Conservation (phyloP, 768 basidiomycete genomes). For the Ramaria sp. region DNA sequence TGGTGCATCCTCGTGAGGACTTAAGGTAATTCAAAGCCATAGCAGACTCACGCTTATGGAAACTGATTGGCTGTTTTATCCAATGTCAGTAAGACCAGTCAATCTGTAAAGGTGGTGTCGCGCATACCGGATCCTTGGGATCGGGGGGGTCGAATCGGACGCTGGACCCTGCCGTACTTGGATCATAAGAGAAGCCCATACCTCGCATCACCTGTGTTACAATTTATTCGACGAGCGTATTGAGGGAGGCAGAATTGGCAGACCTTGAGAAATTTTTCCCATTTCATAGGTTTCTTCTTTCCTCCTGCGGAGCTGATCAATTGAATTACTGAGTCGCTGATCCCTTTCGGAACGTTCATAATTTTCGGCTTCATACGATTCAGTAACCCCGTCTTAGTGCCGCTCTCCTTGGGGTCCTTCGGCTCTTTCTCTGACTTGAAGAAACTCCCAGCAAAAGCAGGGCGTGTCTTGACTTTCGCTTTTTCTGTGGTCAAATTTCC, state of each 20-base stretch:
- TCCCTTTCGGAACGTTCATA: conserved; percentile 22
- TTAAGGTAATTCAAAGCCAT: background rate
- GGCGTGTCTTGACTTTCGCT: conserved; percentile 60
- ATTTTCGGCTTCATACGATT: conserved; percentile 3
- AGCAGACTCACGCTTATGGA: conserved; percentile 55
- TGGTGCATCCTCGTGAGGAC: conserved; percentile 18
- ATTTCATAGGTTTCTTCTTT: conserved; percentile 51
- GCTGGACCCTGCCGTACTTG: conserved; percentile 70
- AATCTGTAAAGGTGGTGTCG: background rate
- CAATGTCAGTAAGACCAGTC: background rate
- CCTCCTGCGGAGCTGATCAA: conserved; percentile 46
- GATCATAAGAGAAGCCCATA: conserved; percentile 67
- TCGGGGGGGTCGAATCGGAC: conserved; percentile 74
- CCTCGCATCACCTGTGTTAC: conserved; percentile 56
- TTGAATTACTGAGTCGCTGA: conserved; percentile 46
- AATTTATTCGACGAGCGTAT: background rate
- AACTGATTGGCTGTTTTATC: conserved; percentile 45
- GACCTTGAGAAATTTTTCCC: conserved; percentile 73
- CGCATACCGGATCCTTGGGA: conserved; percentile 31
- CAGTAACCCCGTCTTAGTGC: conserved; percentile 30
- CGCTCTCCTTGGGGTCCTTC: conserved; percentile 31
- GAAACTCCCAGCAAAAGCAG: conserved; percentile 43
- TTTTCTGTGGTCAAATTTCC: conserved; percentile 37
- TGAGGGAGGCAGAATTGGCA: background rate
- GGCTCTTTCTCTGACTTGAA: conserved; percentile 29